Percentiles rank a stretch among this genome's conserved stretches.
phyloP scores from a whole-genome alignment of 768 basidiomycete species.

The Termitomyces sp. region DNA sequence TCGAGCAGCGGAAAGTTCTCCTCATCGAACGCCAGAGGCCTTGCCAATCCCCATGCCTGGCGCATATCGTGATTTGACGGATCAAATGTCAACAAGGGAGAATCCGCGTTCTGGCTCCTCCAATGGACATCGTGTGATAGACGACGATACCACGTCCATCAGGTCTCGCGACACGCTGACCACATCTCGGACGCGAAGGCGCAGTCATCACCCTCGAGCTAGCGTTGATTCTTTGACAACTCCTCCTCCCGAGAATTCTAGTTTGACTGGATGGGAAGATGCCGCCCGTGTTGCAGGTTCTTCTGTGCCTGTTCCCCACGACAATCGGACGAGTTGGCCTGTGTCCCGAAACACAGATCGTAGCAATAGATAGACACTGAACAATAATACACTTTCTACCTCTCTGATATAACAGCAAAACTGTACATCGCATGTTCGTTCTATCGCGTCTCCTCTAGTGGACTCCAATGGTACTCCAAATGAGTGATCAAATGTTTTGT shows the following conservation, averaged over 20 bases:
- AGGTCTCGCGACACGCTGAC: constrained; percentile 13
- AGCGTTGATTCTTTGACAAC: constrained; percentile 1
- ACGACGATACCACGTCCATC: constrained; percentile 11
- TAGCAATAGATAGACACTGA: not conserved
- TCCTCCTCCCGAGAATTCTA: not conserved
- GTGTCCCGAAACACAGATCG: not conserved
- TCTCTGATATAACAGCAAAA: not conserved
- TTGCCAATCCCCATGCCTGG: constrained; percentile 15
- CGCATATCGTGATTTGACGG: constrained; percentile 1
- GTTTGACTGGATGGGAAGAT: constrained; percentile 8
- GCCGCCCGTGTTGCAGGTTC: constrained; percentile 4
- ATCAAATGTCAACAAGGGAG: constrained; percentile 3
- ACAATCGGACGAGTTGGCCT: not conserved
- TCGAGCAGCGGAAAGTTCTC: not conserved
- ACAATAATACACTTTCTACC: not conserved
- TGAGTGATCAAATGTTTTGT: not conserved
- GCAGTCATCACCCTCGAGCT: not conserved
- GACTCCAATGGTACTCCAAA: not conserved
- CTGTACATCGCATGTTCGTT: not conserved
- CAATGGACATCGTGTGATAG: constrained; percentile 1
- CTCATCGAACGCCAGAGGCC: not conserved
- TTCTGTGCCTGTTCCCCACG: constrained; percentile 6
- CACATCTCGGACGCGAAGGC: constrained; percentile 4
- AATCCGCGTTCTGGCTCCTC: constrained; percentile 6
- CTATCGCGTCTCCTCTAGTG: not conserved